Base-by-base conservation (phyloP, 371 early-diverging fungal genomes). In the Mortierella sp. region DNA sequence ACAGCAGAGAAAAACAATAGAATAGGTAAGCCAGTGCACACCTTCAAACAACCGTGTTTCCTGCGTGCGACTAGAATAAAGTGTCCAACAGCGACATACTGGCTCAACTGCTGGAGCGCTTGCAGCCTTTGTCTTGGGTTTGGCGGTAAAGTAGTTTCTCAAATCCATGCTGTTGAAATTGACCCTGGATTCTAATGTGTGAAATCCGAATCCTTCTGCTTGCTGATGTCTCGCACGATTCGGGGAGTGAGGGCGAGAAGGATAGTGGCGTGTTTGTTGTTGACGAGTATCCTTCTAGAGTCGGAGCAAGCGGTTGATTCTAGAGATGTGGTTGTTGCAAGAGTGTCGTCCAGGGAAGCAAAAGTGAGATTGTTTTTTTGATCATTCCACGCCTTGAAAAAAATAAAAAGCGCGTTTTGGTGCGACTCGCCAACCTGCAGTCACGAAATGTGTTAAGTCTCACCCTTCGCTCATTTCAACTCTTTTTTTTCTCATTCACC, bases 111-210 rank as follows among this genome's bases (percentile, higher is more conserved):
- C 34, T n/a, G 71, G 31, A 0, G 48, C 44, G 7, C 58, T 71
- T 29, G 77, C 39, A 26, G 68, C 68, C 31, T 73, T 79, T 61
- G 68, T 13, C 71, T 79, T 84, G 41, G 79, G 73, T 44, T 69
- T 76, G 26, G 74, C 50, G 4, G 47, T 40, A 45, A 84, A 84
- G 73, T 79, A 84, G 68, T 79, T 70, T 61, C 84, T 73, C 74
- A 84, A 79, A 76, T 84, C 84, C 84, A 84, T 84, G 34, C 39
- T 50, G 47, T 37, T 29, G 19, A 68, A 68, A 40, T 31, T 47
- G 26, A 24, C 24, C 14, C 13, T 37, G 11, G 48, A 37, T 61
- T 61, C 61, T 34, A 24, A 4, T 9, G 37, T 29, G 34, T 34
- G 37, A 10, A 61, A 37, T 37, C 37, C 1, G 55, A 10, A 34